Evolutionary conservation across 2,329 filamentous ascomycete genomes (phyloP), one percentile per base, ranked within the genome.

Genomic region (Aspergillus floridensis): DNA sequence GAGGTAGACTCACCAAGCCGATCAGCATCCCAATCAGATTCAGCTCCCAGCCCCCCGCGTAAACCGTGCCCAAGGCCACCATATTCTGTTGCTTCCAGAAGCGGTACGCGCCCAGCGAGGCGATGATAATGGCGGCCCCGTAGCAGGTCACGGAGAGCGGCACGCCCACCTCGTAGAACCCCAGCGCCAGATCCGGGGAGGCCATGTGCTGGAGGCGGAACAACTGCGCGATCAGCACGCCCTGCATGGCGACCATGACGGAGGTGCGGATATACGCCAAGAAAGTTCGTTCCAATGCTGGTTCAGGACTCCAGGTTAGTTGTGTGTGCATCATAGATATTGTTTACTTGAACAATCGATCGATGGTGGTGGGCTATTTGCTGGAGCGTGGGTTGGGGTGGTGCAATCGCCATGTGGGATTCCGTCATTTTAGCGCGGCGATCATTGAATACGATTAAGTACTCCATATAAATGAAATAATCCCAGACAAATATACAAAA

Each of bases 231-330:
- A 88, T 81, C 3, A 85, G 66, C 2, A 88, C 84, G 19, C 88
- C 88, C 21, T 86, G 77, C 76, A 90, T 87, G 14, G 88, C 86
- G 44, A 91, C 79, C n/a, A 84, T 81, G 41, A 89, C 75, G 0
- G 87, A 90, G 1, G 88, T 92, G 21, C 89, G 84, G 31, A 91
- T 80, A 72, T 91, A 92, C 31, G 83, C 87, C 19, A 92, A 83
- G 69, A 88, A 92, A 19, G 89, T 92, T 58, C 89, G 81, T 74
- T 92, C 88, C 57, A 91, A 82, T 41, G 89, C 89, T 91, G 66
- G 38, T 22, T 1, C 2, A 29, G 29, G 14, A 6, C 8, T 51
- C 26, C 26, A 29, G 26, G 38, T 63, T 41, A 56, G 59, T 35
- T 32, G 7, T 53, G 19, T 26, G 26, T 29, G 26, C 26, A 29